phyloP scores from a whole-genome alignment of 768 basidiomycete species.

The Dentipellis fragilis region DNA sequence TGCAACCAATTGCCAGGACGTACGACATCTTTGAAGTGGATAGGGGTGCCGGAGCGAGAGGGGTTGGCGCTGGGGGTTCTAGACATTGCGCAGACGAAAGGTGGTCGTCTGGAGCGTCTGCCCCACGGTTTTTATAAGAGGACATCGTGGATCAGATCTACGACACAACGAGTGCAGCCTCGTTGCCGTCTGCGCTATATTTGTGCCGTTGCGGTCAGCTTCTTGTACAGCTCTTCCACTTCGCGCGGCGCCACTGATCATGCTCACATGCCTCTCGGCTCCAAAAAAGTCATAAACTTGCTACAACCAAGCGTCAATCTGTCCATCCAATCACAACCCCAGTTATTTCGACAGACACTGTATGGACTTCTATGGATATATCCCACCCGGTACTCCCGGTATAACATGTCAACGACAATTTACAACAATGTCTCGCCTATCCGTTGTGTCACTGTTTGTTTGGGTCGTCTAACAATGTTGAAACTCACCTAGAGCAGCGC shows the following conservation, averaged over 20 bases:
- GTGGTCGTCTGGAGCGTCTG: no score
- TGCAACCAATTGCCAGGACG: constrained; percentile 16
- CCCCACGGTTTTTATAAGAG: no score
- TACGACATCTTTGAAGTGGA: constrained; percentile 32
- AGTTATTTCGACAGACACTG: no score
- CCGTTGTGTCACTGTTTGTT: no score
- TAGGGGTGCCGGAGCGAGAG: constrained; percentile 15
- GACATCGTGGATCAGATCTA: no score
- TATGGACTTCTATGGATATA: background rate
- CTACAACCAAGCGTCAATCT: no score
- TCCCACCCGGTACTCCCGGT: background rate
- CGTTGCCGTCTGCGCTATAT: no score
- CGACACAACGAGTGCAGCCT: no score
- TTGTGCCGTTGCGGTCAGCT: no score
- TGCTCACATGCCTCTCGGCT: background rate
- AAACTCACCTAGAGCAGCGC: constrained; percentile 67
- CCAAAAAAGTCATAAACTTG: no score
- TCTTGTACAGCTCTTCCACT: no score
- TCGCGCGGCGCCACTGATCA: background rate
- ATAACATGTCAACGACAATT: background rate
- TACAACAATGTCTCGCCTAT: constrained; percentile 19
- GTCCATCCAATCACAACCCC: no score
- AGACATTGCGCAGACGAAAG: background rate
- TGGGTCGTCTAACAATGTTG: background rate
- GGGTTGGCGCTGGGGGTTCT: constrained; percentile 7